A percentile compares a stretch with the other conserved stretches of the same genome.
These are phyloP conservation scores for Triticum monococcum DNA, from an alignment of 176 grass and related monocot species.

Conservation along the genomic window DNA sequence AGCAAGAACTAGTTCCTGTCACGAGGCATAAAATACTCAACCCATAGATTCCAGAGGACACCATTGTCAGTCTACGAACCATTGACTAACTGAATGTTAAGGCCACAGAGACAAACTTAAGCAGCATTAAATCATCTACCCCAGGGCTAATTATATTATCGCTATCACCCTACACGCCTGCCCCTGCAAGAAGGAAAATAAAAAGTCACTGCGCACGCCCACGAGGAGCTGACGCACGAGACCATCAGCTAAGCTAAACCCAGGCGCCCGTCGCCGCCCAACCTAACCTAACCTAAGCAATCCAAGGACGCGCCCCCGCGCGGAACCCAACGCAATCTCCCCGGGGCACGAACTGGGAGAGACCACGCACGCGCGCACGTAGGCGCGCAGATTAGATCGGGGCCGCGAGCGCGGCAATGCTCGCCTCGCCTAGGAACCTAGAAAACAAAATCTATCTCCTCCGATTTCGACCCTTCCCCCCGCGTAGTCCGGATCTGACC, in stretches of 20 bases:
- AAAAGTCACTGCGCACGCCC: not conserved
- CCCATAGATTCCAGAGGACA: not conserved
- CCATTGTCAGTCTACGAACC: not conserved
- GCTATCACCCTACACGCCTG: not conserved
- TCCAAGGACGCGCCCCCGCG: not conserved
- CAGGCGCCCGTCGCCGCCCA: not conserved
- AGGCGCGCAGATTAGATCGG: not conserved
- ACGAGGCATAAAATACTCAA: not conserved
- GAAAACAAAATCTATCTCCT: not conserved
- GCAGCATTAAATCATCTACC: slow-evolving; percentile 19
- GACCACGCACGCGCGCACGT: not conserved
- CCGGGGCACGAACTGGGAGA: not conserved
- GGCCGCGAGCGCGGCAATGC: slow-evolving; percentile 29
- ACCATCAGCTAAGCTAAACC: not conserved
- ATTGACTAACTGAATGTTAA: not conserved
- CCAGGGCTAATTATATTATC: not conserved
- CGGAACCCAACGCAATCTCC: not conserved
- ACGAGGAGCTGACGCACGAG: not conserved
- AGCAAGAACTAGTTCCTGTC: not conserved
- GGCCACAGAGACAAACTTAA: not conserved
- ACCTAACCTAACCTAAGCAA: slow-evolving; percentile 7
- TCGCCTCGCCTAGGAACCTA: not conserved
- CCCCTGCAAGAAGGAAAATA: not conserved
- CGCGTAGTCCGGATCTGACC: slow-evolving; percentile 32
- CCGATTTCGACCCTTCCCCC: slow-evolving; percentile 8